Conservation (phyloP, 2,329 filamentous ascomycete genomes). For the Teratosphaeria epicoccoides region DNA sequence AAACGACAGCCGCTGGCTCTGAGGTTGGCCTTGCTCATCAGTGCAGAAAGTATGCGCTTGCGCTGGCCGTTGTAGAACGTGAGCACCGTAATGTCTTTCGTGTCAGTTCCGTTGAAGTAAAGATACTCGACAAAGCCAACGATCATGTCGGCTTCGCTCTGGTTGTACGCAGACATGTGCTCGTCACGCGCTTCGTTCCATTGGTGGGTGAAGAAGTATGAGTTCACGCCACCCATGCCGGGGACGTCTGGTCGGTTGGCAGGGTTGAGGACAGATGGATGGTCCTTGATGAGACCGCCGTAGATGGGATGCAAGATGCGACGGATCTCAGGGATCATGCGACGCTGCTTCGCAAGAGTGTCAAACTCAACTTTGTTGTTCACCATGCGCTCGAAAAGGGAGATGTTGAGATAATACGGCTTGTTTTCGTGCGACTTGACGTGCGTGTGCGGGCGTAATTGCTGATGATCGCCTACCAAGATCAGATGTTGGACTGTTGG, state of each 20-base stretch:
- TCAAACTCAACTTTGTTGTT: conserved; percentile 52
- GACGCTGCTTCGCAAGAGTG: conserved; percentile 57
- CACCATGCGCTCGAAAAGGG: conserved; percentile 72
- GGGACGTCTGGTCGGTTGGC: conserved; percentile 42
- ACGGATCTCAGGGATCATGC: conserved; percentile 61
- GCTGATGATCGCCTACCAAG: conserved; percentile 70
- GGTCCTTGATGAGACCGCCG: conserved; percentile 44
- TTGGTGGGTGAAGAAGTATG: conserved; percentile 53
- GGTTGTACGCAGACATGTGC: conserved; percentile 58
- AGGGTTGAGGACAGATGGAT: conserved; percentile 41
- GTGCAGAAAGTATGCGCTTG: conserved; percentile 47
- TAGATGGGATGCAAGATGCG: conserved; percentile 54
- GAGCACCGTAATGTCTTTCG: conserved; percentile 61
- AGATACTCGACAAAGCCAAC: conserved; percentile 63
- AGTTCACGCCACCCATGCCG: conserved; percentile 52
- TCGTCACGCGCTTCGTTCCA: conserved; percentile 56
- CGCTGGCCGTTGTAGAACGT: conserved; percentile 85
- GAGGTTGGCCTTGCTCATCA: conserved; percentile 24
- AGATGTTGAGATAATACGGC: conserved; percentile 60
- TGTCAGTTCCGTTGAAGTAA: conserved; percentile 51
- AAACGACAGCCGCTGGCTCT: conserved; percentile 31
- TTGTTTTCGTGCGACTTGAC: conserved; percentile 46
- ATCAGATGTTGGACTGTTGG: conserved; percentile 54
- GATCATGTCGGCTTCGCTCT: conserved; percentile 65
- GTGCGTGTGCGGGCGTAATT: conserved; percentile 60